phyloP scores from a whole-genome alignment of 495 filamentous ascomycete genomes.

The Peziza echinospora region DNA sequence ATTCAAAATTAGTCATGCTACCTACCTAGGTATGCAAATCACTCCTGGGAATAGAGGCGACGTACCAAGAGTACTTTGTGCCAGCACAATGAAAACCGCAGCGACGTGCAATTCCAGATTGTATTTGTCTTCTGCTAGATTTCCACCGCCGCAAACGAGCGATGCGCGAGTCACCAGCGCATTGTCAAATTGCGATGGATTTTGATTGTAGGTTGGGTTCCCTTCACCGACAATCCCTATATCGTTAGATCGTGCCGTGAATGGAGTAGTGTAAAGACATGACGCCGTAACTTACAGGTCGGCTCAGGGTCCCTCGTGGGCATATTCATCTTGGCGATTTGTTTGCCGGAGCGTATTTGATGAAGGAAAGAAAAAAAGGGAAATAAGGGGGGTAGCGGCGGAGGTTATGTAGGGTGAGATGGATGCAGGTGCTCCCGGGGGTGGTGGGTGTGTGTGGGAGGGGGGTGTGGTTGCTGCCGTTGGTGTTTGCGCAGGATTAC shows the following conservation, averaged over 20 bases:
- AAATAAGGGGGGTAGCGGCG: too few relatives aligned
- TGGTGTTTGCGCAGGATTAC: too few relatives aligned
- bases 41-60: neutral
- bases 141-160: slow-evolving; percentile 13
- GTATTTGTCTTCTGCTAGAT: slow-evolving; percentile 12
- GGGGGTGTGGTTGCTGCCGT: too few relatives aligned
- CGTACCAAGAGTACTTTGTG: slow-evolving; percentile 49
- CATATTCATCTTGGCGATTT: slow-evolving; percentile 15
- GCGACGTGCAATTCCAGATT: slow-evolving; percentile 38
- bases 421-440: too few relatives aligned
- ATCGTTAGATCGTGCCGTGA: too few relatives aligned
- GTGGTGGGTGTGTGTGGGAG: too few relatives aligned
- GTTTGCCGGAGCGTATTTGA: too few relatives aligned
- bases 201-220: slow-evolving; percentile 15
- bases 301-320: slow-evolving; percentile 18
- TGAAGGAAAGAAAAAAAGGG: too few relatives aligned
- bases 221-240: too few relatives aligned
- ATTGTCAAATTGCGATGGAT: slow-evolving; percentile 14
- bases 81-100: slow-evolving; percentile 55
- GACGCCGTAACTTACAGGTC: slow-evolving; percentile 6
- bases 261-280: too few relatives aligned
- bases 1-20: neutral
- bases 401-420: too few relatives aligned
- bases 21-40: slow-evolving; percentile 3
- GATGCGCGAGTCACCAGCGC: slow-evolving; percentile 13